phyloP scores from a whole-genome alignment of 1,284 basidiomycete genomes.

The Ustilago curta region DNA sequence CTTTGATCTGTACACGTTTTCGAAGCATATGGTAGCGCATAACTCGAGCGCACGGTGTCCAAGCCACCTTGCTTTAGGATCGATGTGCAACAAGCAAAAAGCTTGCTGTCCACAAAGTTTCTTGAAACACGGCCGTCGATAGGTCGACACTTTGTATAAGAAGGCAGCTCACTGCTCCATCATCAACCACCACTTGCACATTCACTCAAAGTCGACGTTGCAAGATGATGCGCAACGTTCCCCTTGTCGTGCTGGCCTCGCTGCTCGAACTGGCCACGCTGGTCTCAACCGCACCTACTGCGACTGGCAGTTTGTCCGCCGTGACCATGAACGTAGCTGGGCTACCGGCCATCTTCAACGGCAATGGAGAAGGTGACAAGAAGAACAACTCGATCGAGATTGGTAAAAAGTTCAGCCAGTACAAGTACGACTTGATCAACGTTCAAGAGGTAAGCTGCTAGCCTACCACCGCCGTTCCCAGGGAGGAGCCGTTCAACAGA shows the following conservation, averaged over 20 bases:
- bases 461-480: background rate
- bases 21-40: too few species aligned
- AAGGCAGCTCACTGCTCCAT: background rate
- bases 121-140: too few species aligned
- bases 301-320: constrained; percentile 16
- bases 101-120: too few species aligned
- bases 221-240: constrained; percentile 7
- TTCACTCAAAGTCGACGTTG: too few species aligned
- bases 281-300: constrained; percentile 8
- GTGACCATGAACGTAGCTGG: constrained; percentile 35
- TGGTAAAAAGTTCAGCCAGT: constrained; percentile 19
- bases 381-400: constrained; percentile 22
- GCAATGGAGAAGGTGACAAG: constrained; percentile 28
- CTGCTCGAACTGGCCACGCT: constrained; percentile 7
- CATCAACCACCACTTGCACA: background rate
- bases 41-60: too few species aligned
- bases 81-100: too few species aligned
- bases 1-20: too few species aligned
- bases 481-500: background rate
- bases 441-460: constrained; percentile 24
- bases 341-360: constrained; percentile 21
- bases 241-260: constrained; percentile 8
- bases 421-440: constrained; percentile 29
- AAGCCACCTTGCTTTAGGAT: too few species aligned
- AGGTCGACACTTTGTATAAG: background rate